A percentile compares a stretch with the other conserved stretches of the same genome.
phyloP scores from a whole-genome alignment of 495 filamentous ascomycete genomes.

The Durotheca rogersii region DNA sequence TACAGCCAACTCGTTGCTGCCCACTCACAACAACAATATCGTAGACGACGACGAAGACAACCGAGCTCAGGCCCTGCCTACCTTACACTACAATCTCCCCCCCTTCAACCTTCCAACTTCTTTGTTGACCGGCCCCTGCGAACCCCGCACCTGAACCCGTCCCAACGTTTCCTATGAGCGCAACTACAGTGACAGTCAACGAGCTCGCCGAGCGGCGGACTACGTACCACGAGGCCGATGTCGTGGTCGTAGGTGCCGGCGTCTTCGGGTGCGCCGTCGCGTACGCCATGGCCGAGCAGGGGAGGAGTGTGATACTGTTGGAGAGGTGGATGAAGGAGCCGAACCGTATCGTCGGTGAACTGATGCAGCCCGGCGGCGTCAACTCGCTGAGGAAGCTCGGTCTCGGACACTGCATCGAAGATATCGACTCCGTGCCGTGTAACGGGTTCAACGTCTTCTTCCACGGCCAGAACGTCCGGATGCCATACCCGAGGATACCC shows the following conservation, averaged over 20 bases:
- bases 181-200: conserved; percentile 30
- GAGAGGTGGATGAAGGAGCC: conserved; percentile 90
- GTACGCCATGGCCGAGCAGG: conserved; percentile 76
- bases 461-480: conserved; percentile 71
- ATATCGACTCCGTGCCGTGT: conserved; percentile 79
- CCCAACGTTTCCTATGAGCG: conserved; percentile 29
- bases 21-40: neutral
- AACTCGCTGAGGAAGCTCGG: conserved; percentile 78
- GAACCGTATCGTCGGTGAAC: conserved; percentile 93
- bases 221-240: conserved; percentile 59
- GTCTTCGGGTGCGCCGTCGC: conserved; percentile 88
- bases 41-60: neutral
- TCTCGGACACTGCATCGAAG: conserved; percentile 77
- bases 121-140: neutral
- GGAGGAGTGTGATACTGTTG: conserved; percentile 85
- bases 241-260: conserved; percentile 88
- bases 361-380: conserved; percentile 91
- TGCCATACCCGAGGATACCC: conserved; percentile 65
- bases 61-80: neutral
- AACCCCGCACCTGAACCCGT: conserved; percentile 8
- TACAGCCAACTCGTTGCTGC: too few species aligned
- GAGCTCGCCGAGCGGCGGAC: conserved; percentile 44
- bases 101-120: neutral
- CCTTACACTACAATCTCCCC: neutral
- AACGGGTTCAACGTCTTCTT: conserved; percentile 88